Base-by-base conservation (phyloP, 2,329 filamentous ascomycete species). In the Balansia obtecta region DNA sequence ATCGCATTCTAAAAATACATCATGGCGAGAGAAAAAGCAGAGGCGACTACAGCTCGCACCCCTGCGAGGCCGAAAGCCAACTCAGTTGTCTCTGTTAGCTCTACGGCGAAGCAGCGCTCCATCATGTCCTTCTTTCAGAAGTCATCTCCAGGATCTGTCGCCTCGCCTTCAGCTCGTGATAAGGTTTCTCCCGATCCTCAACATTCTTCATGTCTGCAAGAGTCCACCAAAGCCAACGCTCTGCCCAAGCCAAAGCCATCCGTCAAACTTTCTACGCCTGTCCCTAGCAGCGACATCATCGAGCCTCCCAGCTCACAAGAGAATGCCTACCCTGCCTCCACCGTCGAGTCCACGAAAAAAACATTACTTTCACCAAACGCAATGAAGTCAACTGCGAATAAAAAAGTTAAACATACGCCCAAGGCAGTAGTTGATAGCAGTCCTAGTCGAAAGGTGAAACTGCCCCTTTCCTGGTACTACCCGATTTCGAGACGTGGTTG, bases 211-310 rank as follows among this genome's bases (percentile, higher is more conserved):
- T 66, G 63, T 54, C 59, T 72, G 8, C 65, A 68, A 56, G 70
- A 71, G 57, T 67, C 68, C 27, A 68, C 65, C 16, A 69, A 67
- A 52, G 63, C 65, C 60, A 71, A 71, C 62, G 57, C 65, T 55
- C 58, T 67, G 18, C 66, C 66, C 52, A 60, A 58, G 55, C 48
- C 54, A 46, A 70, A 66, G n/a, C 74, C 74, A 46, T 68, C 68
- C 6, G 49, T 51, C 39, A 68, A 67, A 52, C 60, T 65, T 43
- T 60, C 83, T 52, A 90, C 88, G 0, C 88, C 88, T 4, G 77
- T 85, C 6, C 85, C 88, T 5, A 95, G 87, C 65, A 94, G 88
- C 66, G 88, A 94, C 66, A 77, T 76, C 37, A 65, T 80, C 27
- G 80, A 84, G 49, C 81, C 81, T 20, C 73, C 76, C 1, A 85